Evolutionary conservation across 768 basidiomycete species (phyloP), one percentile per base, ranked within the genome.

Genomic region (Imleria badia): DNA sequence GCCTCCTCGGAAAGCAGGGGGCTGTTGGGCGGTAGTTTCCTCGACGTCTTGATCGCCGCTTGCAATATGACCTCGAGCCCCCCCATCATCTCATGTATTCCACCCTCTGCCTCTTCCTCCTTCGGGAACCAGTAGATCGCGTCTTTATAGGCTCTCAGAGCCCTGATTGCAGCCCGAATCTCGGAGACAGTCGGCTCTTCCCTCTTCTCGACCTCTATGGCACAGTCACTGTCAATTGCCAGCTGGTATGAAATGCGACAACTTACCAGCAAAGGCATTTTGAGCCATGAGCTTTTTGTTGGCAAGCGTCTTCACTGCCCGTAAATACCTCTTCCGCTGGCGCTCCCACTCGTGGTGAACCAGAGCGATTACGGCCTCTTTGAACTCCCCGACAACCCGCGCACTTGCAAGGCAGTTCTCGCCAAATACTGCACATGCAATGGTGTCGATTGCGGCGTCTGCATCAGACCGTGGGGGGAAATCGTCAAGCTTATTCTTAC

Each of bases 341-440:
- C 20, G 49, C 26, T 55, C 54, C 54, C 49, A 55, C 33, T 51
- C 33, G 13, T 55, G 48, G 30, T 55, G 54, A 2, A 46, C 14
- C n/a, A 55, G 0, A 14, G 38, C 39, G 8, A 2, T n/a, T 0
- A 55, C 33, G 3, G 54, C 54, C 4, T 55, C 49, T 42, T 51
- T 55, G 54, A 55, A 55, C 8, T 38, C 55, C 6, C 50, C 45
- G 0, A 56, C 55, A 11, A 52, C 40, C 5, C 40, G 29, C 0
- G 29, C 19, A 19, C 26, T 56, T 10, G 50, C 50, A 23, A 56
- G 55, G 29, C 50, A 56, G 7, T 56, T 56, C 29, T 56, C 40
- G 3, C 45, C 50, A 15, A 56, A 56, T 12, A 56, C 34, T 19
- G 50, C 20, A 5, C 55, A 56, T n/a, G 40, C 40, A 19, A 56